Evolutionary conservation across 371 early-diverging fungal species (phyloP).

Genomic region (Apophysomyces ossiformis): DNA sequence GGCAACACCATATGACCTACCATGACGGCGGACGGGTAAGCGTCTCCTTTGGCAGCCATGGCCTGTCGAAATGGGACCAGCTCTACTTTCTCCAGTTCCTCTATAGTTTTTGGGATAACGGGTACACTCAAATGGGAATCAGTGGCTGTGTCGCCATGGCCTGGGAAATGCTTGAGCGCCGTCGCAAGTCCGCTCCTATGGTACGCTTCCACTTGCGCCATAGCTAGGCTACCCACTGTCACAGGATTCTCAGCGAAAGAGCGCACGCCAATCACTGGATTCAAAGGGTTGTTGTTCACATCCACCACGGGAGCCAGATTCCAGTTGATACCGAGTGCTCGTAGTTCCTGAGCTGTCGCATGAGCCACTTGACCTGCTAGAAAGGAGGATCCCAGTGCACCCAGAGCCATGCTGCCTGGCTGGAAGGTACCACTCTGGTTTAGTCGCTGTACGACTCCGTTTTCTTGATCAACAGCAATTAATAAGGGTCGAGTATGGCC

Average conservation of each 20-base stretch:
- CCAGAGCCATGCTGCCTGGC: constrained; percentile 53
- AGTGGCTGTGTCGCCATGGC: constrained; percentile 58
- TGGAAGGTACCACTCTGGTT: constrained; percentile 46
- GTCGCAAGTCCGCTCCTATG: constrained; percentile 39
- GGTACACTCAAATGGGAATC: constrained; percentile 58
- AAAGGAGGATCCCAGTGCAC: constrained; percentile 38
- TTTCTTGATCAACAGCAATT: constrained; percentile 57
- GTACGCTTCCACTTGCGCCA: constrained; percentile 47
- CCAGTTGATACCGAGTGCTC: constrained; percentile 52
- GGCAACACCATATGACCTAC: constrained; percentile 53
- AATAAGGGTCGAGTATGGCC: constrained; percentile 46
- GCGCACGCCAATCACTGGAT: constrained; percentile 57
- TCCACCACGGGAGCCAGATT: constrained; percentile 54
- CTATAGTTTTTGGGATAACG: constrained; percentile 43
- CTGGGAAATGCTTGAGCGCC: constrained; percentile 56
- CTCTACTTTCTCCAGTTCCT: constrained; percentile 43
- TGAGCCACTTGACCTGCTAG: constrained; percentile 41
- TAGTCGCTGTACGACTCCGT: constrained; percentile 53
- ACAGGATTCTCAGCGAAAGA: constrained; percentile 49
- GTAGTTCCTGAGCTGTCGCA: constrained; percentile 40
- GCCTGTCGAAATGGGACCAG: constrained; percentile 44
- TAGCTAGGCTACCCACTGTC: constrained; percentile 36
- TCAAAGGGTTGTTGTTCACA: constrained; percentile 55
- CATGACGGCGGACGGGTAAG: constrained; percentile 51
- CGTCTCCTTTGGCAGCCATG: constrained; percentile 22